These are phyloP conservation scores for Casaregolazyma suthepensis DNA, from an alignment of 1,139 yeast genomes.

Conservation along the genomic window DNA sequence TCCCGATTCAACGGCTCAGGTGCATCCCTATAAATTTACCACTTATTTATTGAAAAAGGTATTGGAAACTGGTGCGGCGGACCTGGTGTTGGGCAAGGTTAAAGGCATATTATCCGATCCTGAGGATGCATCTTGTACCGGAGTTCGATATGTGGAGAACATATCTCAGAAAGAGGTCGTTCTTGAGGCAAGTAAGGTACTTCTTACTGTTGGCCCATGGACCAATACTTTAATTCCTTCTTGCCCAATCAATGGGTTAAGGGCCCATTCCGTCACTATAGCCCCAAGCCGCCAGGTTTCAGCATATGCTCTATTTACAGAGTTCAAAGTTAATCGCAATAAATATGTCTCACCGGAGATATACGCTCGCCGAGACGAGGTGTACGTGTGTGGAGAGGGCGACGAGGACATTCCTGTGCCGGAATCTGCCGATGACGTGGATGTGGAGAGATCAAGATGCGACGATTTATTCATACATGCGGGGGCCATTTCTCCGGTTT, in stretches of 20 bases:
- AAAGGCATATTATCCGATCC: conserved; percentile 41
- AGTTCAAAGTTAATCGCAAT: conserved; percentile 59
- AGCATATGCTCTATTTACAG: conserved; percentile 93
- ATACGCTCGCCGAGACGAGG: conserved; percentile 92
- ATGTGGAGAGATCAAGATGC: conserved; percentile 80
- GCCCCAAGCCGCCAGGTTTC: conserved; percentile 68
- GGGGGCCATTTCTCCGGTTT: conserved; percentile 64
- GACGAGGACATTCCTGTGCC: conserved; percentile 88
- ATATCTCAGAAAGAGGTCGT: conserved; percentile 7
- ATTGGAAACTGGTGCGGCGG: conserved; percentile 77
- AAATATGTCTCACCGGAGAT: conserved; percentile 78
- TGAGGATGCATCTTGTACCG: conserved; percentile 20
- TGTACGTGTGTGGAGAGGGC: conserved; percentile 96
- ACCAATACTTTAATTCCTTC: conserved; percentile 82
- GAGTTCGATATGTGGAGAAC: conserved; percentile 17
- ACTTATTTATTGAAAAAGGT: conserved; percentile 74
- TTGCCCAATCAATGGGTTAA: conserved; percentile 84
- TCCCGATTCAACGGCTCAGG: conserved; percentile 88
- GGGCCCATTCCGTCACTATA: conserved; percentile 93
- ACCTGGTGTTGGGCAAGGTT: conserved; percentile 78
- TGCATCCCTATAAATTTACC: conserved; percentile 91
- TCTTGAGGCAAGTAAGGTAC: conserved; percentile 63
- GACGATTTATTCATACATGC: conserved; percentile 82
- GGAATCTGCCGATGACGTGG: conserved; percentile 89
- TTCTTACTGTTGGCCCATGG: conserved; percentile 95